Percentiles rank a stretch among this genome's conserved stretches.
These are phyloP conservation scores for Heliophila coronopifolia DNA, from an alignment of 441 rosid species.

Conservation along the genomic window DNA sequence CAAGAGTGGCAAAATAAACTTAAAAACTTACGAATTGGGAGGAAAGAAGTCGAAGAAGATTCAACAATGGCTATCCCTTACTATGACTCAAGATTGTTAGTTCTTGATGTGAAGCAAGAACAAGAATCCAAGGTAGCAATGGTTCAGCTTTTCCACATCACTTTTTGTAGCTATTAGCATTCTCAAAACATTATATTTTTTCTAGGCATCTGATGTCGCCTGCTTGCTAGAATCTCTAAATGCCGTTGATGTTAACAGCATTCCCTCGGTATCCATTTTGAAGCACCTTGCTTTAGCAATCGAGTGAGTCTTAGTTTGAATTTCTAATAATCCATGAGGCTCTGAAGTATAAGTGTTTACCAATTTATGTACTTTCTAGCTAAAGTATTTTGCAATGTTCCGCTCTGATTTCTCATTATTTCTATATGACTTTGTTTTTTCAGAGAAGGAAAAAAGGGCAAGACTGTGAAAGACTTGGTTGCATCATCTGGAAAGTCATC, in stretches of 20 bases:
- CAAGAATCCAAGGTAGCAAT: conserved; percentile 67
- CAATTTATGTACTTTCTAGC: neutral
- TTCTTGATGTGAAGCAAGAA: conserved; percentile 59
- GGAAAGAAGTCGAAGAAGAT: conserved; percentile 59
- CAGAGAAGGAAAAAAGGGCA: conserved; percentile 64
- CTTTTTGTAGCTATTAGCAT: neutral
- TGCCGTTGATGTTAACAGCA: conserved; percentile 46
- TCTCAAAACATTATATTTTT: neutral
- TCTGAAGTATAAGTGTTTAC: neutral
- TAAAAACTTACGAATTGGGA: conserved; percentile 59
- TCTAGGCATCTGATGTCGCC: conserved; percentile 49
- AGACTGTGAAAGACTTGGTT: conserved; percentile 76
- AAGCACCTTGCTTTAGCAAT: conserved; percentile 75
- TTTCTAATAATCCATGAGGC: conserved; percentile 1
- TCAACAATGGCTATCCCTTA: conserved; percentile 58
- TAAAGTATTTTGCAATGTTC: neutral
- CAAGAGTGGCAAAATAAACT: conserved; percentile 82
- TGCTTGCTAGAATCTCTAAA: conserved; percentile 49
- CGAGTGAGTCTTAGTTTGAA: conserved; percentile 53
- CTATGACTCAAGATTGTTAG: conserved; percentile 59
- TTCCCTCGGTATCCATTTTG: conserved; percentile 63
- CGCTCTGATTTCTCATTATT: neutral
- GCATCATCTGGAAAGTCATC: conserved; percentile 69
- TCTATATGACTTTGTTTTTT: conserved; percentile 1
- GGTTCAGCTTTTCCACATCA: neutral